Base-by-base conservation (phyloP, 2,329 filamentous ascomycete genomes). In the Aspergillus sclerotialis region DNA sequence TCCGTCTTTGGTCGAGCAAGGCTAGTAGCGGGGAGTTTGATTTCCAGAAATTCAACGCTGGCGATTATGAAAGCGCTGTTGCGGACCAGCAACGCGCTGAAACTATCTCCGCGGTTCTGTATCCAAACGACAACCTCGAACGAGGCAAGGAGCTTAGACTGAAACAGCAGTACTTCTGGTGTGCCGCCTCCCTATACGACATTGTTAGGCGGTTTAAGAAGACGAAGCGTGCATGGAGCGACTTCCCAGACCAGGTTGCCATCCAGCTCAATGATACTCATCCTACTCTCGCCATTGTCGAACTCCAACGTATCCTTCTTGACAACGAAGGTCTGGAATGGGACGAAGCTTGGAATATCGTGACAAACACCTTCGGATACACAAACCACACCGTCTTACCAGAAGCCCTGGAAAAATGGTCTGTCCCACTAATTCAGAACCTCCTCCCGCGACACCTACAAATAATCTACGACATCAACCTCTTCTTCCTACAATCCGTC, bases 81-180 rank as follows among this genome's bases (percentile, higher is more conserved):
- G 86, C 84, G n/a, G 92, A 98, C 49, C 88, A 96, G 65, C 92
- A 98, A 70, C 83, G 86, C 38, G 92, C 92, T n/a, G 92, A 98
- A 70, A 96, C 90, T 36, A 98, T 98, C 67, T 95, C 89, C 33
- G 90, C 90, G 19, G 92, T 98, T 10, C 68, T 98, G 28, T 98
- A 98, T 58, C 92, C 92, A 40, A 98, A 98, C 55, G 90, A 96
- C 65, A 96, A 94, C 64, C 76, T 98, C 28, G 90, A 96, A 47
- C 78, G 88, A 46, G 92, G 92, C 43, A 98, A 98, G 65, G 92
- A 98, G 70, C 78, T 98, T 44, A 86, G 92, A 35, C 67, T 98
- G 63, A 98, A 98, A 76, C 92, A 98, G 64, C 92, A 98, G 63
- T 98, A 98, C 73, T 98, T 98, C 69, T 98, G 92, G 92, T 94